These are phyloP conservation scores for Colletotrichum sp. DNA, from an alignment of 2,329 filamentous ascomycete genomes.

Conservation along the genomic window DNA sequence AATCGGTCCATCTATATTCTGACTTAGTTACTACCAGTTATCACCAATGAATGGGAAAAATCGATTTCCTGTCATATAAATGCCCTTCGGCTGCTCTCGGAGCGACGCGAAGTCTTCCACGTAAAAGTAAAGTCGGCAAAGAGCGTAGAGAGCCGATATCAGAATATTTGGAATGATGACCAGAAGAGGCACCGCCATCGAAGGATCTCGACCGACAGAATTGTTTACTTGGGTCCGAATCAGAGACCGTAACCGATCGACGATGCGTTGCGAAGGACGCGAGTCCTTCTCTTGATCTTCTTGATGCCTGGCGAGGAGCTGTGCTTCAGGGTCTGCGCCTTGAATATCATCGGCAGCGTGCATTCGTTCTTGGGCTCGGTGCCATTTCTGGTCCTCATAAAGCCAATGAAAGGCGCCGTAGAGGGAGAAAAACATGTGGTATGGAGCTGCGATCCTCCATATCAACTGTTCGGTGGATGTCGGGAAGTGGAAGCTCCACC, in stretches of 20 bases:
- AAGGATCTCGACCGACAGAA: background rate
- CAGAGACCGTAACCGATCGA: too few species aligned
- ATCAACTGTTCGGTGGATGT: conserved; percentile 21
- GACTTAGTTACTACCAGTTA: background rate
- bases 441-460: conserved; percentile 22
- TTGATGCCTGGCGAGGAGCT: background rate
- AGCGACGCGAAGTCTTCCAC: background rate
- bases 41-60: background rate
- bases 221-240: background rate
- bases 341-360: background rate
- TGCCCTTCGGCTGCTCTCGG: background rate
- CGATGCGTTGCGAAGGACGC: background rate
- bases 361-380: background rate
- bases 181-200: background rate
- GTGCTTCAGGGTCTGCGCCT: background rate
- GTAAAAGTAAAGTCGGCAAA: background rate
- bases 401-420: background rate
- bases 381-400: background rate
- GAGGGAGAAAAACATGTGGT: background rate
- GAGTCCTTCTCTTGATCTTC: background rate
- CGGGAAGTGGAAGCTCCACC: conserved; percentile 33
- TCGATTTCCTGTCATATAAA: background rate
- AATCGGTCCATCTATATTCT: too few species aligned
- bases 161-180: background rate
- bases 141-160: background rate